A percentile compares a stretch with the other conserved stretches of the same genome.
phyloP scores from a whole-genome alignment of 345 rosid genomes.

The Ricinus communis region DNA sequence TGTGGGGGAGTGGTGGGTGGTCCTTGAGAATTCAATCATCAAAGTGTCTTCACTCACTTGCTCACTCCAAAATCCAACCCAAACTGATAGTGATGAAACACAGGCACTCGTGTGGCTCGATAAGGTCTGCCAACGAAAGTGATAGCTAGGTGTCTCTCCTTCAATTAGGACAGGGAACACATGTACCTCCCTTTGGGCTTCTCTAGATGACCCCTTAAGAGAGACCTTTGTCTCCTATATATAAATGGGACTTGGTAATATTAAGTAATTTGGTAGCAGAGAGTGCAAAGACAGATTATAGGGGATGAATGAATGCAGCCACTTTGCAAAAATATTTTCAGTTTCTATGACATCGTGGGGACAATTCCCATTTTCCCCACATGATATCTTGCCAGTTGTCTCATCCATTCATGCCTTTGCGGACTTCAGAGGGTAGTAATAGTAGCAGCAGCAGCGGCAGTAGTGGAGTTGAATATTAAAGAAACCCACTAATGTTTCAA shows the following conservation, averaged over 20 bases:
- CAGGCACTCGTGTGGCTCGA: conserved; percentile 30
- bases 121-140: conserved; percentile 20
- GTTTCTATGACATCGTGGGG: conserved; percentile 20
- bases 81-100: conserved; percentile 35
- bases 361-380: conserved; percentile 21
- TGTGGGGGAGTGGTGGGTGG: neutral
- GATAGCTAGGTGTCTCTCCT: conserved; percentile 13
- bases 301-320: no score
- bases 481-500: neutral
- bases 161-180: conserved; percentile 4
- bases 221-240: neutral
- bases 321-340: no score
- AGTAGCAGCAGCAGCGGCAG: no score
- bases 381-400: conserved; percentile 21
- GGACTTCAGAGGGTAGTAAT: conserved; percentile 15
- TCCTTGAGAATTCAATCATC: conserved; percentile 14
- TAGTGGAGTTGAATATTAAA: conserved; percentile 18
- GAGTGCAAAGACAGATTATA: no score
- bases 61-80: conserved; percentile 1
- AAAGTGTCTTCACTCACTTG: conserved; percentile 1
- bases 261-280: no score
- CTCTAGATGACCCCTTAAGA: conserved; percentile 7
- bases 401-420: conserved; percentile 11
- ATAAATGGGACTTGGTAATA: no score
- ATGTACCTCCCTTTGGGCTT: neutral